Conservation (phyloP, 208 protist species). For the Leishmania aethiopica region DNA sequence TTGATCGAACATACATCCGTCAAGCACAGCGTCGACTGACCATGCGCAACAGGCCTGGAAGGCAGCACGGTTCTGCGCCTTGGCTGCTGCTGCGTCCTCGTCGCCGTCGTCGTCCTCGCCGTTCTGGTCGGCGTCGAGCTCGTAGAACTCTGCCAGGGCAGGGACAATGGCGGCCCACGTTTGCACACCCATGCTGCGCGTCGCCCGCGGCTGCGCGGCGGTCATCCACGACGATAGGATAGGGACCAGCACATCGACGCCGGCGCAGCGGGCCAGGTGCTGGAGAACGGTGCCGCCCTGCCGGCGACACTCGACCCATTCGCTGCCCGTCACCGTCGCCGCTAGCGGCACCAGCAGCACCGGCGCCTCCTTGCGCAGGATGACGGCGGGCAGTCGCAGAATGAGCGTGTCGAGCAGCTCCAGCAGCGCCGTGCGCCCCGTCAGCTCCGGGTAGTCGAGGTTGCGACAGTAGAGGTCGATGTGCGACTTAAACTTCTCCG, state of each 20-base stretch:
- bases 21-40: slow-evolving; percentile 62
- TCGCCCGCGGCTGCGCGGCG: slow-evolving; percentile 41
- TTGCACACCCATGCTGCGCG: slow-evolving; percentile 69
- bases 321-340: slow-evolving; percentile 60
- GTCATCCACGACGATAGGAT: slow-evolving; percentile 66
- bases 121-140: slow-evolving; percentile 9
- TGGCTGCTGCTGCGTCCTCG: slow-evolving; percentile 11
- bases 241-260: slow-evolving; percentile 78
- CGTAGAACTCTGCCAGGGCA: slow-evolving; percentile 36
- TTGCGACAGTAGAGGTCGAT: slow-evolving; percentile 87
- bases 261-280: slow-evolving; percentile 64
- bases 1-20: slow-evolving; percentile 72
- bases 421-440: slow-evolving; percentile 79
- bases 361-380: slow-evolving; percentile 81
- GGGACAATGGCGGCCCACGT: slow-evolving; percentile 73
- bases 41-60: slow-evolving; percentile 66
- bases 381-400: slow-evolving; percentile 69
- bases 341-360: slow-evolving; percentile 76
- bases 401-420: slow-evolving; percentile 77
- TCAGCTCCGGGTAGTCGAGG: slow-evolving; percentile 84
- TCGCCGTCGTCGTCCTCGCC: slow-evolving; percentile 11
- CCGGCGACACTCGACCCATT: slow-evolving; percentile 63
- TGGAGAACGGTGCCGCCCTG: slow-evolving; percentile 65
- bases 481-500: slow-evolving; percentile 88
- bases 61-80: slow-evolving; percentile 31